Percentiles rank a stretch among this genome's conserved stretches.
These are phyloP conservation scores for Tetratostichococcus sp. DNA, from an alignment of 139 green algal species.

Conservation along the genomic window DNA sequence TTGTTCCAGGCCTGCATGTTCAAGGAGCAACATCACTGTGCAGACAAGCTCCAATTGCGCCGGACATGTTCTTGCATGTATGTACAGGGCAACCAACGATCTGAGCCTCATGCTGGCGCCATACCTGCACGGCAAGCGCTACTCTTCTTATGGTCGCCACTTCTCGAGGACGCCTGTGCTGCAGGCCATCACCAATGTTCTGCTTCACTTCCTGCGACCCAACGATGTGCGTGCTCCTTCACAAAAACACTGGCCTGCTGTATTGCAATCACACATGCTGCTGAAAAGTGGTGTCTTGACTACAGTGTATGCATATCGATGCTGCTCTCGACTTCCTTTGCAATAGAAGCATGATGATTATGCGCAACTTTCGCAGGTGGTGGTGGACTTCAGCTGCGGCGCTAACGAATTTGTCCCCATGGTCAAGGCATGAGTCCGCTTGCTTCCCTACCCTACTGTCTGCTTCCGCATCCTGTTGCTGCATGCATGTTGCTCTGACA, in stretches of 20 bases:
- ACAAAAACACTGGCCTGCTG: too few species aligned
- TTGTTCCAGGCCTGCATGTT: too few species aligned
- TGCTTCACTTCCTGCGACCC: conserved; percentile 2
- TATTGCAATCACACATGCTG: too few species aligned
- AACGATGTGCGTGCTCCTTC: conserved; percentile 2
- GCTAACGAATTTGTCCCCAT: conserved; percentile 51
- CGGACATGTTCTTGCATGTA: too few species aligned
- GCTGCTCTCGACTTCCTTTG: too few species aligned
- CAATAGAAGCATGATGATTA: too few species aligned
- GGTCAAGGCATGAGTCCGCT: conserved; percentile 16
- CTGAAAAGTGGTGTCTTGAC: too few species aligned
- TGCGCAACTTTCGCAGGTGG: background rate
- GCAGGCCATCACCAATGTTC: conserved; percentile 4
- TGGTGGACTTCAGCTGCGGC: conserved; percentile 69
- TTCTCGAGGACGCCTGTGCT: conserved; percentile 41
- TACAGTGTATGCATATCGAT: too few species aligned
- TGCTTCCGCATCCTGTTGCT: too few species aligned
- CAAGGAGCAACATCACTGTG: too few species aligned
- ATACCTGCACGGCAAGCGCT: conserved; percentile 39
- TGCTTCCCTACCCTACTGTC: background rate
- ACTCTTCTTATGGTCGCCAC: conserved; percentile 62
- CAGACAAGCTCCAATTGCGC: too few species aligned
- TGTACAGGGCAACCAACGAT: conserved; percentile 2
- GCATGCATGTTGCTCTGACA: too few species aligned
- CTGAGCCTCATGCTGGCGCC: conserved; percentile 37